A percentile compares a stretch with the other conserved stretches of the same genome.
phyloP scores from a whole-genome alignment of 805 yeast genomes.

The Metschnikowia rubicola region DNA sequence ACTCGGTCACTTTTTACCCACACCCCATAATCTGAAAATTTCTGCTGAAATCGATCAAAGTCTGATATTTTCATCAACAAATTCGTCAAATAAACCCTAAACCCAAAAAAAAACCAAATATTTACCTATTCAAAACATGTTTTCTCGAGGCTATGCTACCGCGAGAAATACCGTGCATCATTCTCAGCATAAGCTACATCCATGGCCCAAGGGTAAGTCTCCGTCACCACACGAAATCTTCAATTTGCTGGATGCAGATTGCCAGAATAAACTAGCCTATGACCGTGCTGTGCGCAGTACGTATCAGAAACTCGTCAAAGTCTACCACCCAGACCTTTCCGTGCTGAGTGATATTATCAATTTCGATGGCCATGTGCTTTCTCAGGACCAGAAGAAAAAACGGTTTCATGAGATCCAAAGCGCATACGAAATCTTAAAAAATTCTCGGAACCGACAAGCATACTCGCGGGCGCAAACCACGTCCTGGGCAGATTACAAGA shows the following conservation, averaged over 20 bases:
- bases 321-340: constrained; percentile 77
- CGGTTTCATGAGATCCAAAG: constrained; percentile 32
- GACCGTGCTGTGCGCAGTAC: constrained; percentile 40
- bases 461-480: constrained; percentile 26
- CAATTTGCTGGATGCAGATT: constrained; percentile 29
- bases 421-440: constrained; percentile 44
- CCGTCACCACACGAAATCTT: constrained; percentile 77
- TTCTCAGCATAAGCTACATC: constrained; percentile 25
- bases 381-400: constrained; percentile 28
- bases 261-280: constrained; percentile 46
- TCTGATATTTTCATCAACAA: too few species aligned
- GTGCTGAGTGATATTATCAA: constrained; percentile 23
- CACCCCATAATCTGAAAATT: too few species aligned
- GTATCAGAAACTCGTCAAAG: constrained; percentile 49
- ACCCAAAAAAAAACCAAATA: too few species aligned
- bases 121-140: neutral
- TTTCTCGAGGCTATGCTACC: constrained; percentile 20
- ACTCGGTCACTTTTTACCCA: too few species aligned
- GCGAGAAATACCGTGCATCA: constrained; percentile 21
- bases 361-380: constrained; percentile 29
- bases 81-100: neutral
- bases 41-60: too few species aligned
- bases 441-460: constrained; percentile 47
- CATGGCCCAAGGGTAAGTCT: constrained; percentile 55
- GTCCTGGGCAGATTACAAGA: constrained; percentile 25